Evolutionary conservation across 305 asterid species (phyloP), one percentile per base, ranked within the genome.

Genomic region (Plantago rigida): DNA sequence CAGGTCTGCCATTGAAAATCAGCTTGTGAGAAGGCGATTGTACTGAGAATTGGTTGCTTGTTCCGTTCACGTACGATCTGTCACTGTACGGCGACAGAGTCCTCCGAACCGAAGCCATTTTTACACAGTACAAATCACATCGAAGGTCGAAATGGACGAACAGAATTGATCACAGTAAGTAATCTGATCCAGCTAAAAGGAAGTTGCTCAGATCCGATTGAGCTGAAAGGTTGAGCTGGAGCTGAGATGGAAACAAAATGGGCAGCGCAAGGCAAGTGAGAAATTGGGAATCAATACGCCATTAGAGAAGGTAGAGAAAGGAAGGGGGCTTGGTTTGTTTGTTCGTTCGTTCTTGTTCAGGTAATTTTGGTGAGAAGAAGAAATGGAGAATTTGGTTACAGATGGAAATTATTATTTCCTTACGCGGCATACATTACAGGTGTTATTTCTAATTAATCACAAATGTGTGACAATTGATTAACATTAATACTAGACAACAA

Each of bases 71-170:
- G 64, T 75, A 66, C 60, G 83, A 75, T 70, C 94, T 90, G 54
- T 79, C 95, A 75, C 72, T 71, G 74, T 79, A 84, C n/a, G 94
- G 95, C 54, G 95, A 85, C 51, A 78, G 75, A 54, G 92, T 81
- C 77, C 96, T 82, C 74, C 97, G 86, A 77, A 90, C 82, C 73
- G 97, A 90, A 55, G 96, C 91, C 97, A 90, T 90, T 59, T 44
- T 63, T 56, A 65, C 49, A 50, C 67, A 59, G 59, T 49, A 17
- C 64, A 67, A 17, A 73, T 63, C 70, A 74, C 73, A 78, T 75
- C 77, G 52, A 26, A 55, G 51, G 28, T 17, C 4, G 19, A 17
- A 17, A 17, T 17, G 19, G 19, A 19, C 10, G 22, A 13, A 17
- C 19, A 17, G 19, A n/a, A 17, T 6, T 3, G 13, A 24, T 11